Conservation (phyloP, 78 protist genomes). For the Dictyostelium firmibasis region DNA sequence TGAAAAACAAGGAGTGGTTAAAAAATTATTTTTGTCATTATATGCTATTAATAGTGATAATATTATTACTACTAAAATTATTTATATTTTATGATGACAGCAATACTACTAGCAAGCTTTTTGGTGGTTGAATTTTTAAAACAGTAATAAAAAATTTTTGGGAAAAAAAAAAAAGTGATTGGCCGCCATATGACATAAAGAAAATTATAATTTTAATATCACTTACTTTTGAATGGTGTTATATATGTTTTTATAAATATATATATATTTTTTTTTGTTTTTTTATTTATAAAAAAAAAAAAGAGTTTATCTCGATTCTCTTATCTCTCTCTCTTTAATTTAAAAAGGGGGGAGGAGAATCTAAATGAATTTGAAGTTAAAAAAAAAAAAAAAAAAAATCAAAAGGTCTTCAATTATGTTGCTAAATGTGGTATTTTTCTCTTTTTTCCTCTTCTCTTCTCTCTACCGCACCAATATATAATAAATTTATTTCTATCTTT, state of each 20-base stretch:
- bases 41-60: background rate
- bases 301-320: background rate
- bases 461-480: background rate
- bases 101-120: background rate
- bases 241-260: no score
- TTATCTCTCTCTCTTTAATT: background rate
- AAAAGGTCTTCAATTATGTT: no score
- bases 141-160: no score
- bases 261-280: no score
- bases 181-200: background rate
- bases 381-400: no score
- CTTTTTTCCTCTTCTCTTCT: background rate
- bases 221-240: background rate
- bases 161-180: background rate
- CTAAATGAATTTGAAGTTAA: no score
- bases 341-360: background rate
- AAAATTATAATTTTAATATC: no score
- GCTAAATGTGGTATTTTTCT: no score
- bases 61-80: background rate
- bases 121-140: background rate
- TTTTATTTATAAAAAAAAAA: no score
- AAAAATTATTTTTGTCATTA: background rate
- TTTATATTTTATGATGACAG: background rate
- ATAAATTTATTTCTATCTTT: no score
- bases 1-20: background rate